Evolutionary conservation across 2,329 filamentous ascomycete genomes (phyloP).

Genomic region (Aspergillus cejpii): DNA sequence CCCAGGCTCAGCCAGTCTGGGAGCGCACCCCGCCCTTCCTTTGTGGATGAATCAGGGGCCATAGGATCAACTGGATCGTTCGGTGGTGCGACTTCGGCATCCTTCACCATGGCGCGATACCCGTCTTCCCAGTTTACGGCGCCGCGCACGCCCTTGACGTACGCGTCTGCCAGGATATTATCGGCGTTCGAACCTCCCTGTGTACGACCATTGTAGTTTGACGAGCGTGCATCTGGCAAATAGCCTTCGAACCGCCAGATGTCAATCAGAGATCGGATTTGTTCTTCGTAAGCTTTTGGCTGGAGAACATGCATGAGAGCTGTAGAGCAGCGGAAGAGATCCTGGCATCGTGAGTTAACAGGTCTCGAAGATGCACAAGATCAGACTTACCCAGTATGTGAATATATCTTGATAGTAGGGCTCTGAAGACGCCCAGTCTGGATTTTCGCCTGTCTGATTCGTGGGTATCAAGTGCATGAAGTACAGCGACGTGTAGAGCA

Average conservation of each 20-base stretch:
- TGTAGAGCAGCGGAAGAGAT: constrained; percentile 58
- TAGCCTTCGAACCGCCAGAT: constrained; percentile 60
- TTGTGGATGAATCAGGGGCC: constrained; percentile 55
- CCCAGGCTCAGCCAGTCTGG: constrained; percentile 61
- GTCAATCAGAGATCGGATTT: constrained; percentile 61
- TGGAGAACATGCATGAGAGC: constrained; percentile 60
- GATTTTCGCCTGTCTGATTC: constrained; percentile 66
- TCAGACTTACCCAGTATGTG: constrained; percentile 52
- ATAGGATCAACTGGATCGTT: constrained; percentile 52
- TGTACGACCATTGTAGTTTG: constrained; percentile 61
- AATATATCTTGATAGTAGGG: constrained; percentile 68
- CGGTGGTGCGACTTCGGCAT: constrained; percentile 57
- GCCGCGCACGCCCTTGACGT: constrained; percentile 58
- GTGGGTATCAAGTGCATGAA: constrained; percentile 64
- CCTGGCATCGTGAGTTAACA: constrained; percentile 31
- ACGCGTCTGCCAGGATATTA: constrained; percentile 66
- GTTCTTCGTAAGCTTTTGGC: constrained; percentile 56
- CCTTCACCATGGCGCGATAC: constrained; percentile 57
- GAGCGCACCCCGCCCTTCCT: constrained; percentile 62
- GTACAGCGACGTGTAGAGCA: constrained; percentile 63
- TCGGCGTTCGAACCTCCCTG: constrained; percentile 66
- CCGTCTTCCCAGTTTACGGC: constrained; percentile 58
- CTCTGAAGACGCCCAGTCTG: constrained; percentile 56
- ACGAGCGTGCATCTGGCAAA: constrained; percentile 60
- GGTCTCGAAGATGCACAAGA: neutral